Evolutionary conservation across 176 grass and related monocot genomes (phyloP), one percentile per base, ranked within the genome.

Genomic region (Ensete glaucum): DNA sequence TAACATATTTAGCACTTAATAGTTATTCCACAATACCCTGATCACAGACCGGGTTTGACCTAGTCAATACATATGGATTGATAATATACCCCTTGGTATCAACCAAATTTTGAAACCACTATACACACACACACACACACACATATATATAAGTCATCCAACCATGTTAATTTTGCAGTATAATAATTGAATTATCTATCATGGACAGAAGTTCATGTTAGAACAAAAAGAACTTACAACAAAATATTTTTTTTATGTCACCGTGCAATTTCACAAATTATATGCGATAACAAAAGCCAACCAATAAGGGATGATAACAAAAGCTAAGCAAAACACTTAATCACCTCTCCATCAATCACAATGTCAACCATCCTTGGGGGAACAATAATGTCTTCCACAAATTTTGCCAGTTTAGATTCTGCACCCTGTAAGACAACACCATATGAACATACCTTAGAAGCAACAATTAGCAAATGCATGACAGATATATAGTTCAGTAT

Each of bases 331-430:
- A 50, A 73, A 54, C 16, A 84, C 34, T 71, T 76, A 34, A 69
- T 69, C 29, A 98, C 95, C 95, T 93, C 95, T 79, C 90, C 95
- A 81, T 98, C 95, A 80, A 98, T 82, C 88, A 98, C 83, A 80
- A 88, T 93, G 79, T 91, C 90, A 70, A 98, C 86, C 95, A 98
- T 98, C 84, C 88, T 91, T 67, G 95, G 90, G 75, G 95, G 82
- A 24, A 98, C 78, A 80, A 93, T 87, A 76, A 98, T 93, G 81
- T 98, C 95, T 89, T 98, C 95, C 27, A 98, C 95, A 87, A 98
- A 98, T 85, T 91, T 93, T 27, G 90, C 89, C 67, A 98, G 64
- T 73, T 98, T 85, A 56, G 88, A 87, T 71, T 98, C 95, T 66
- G 88, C 82, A 56, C 86, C 90, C 95, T 98, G 86, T 67, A 84